Evolutionary conservation across 2,329 filamentous ascomycete species (phyloP).

Genomic region (Hypoxylon sp.): DNA sequence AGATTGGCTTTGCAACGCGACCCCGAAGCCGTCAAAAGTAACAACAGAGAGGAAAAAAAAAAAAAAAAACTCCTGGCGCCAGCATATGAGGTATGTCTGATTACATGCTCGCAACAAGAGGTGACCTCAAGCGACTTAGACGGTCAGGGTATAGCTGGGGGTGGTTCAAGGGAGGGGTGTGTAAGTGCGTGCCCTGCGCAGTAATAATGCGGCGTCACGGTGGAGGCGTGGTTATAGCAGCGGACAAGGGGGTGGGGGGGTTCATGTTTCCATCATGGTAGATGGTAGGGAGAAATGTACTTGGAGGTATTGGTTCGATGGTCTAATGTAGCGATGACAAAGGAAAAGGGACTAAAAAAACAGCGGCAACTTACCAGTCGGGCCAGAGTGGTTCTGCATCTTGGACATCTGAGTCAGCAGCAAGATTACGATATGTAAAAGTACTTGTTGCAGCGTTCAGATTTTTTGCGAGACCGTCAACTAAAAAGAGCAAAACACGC

Average conservation of each 20-base stretch:
- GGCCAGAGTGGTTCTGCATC: constrained; percentile 44
- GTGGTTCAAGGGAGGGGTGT: constrained; percentile 14
- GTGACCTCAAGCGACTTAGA: constrained; percentile 43
- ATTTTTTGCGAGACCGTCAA: constrained; percentile 27
- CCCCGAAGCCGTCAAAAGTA: constrained; percentile 43
- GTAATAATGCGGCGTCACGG: constrained; percentile 36
- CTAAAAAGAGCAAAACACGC: constrained; percentile 14
- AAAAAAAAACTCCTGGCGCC: constrained; percentile 40
- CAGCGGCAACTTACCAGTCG: constrained; percentile 43
- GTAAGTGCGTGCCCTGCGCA: constrained; percentile 28
- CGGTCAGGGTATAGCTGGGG: constrained; percentile 37
- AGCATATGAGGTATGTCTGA: constrained; percentile 45
- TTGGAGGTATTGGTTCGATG: constrained; percentile 31
- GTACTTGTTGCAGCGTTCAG: background rate
- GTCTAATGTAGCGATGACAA: constrained; percentile 23
- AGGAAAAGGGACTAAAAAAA: constrained; percentile 26
- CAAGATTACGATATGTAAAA: constrained; percentile 23
- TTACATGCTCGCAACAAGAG: constrained; percentile 45
- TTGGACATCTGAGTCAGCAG: constrained; percentile 46
- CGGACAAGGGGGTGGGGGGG: constrained; percentile 20
- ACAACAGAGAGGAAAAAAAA: constrained; percentile 35
- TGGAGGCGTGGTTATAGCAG: constrained; percentile 35
- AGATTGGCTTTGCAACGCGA: constrained; percentile 42
- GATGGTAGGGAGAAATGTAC: constrained; percentile 8
- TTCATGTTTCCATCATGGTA: constrained; percentile 36